Evolutionary conservation across 2,329 filamentous ascomycete species (phyloP).

Genomic region (Davidsoniella australis): DNA sequence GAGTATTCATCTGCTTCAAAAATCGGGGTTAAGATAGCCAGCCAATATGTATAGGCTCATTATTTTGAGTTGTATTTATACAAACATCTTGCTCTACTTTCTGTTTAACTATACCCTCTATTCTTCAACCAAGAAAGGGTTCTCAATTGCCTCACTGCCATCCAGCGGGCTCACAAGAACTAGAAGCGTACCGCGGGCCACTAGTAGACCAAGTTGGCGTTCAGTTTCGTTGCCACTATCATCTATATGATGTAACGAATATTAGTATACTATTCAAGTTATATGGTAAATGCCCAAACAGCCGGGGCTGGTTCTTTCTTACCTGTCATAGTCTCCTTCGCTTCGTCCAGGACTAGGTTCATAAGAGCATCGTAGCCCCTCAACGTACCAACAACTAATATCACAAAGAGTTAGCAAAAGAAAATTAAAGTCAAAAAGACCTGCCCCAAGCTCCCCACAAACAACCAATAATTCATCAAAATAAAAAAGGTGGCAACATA

Average conservation of each 20-base stretch:
- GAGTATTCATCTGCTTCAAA: no score
- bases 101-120: not conserved
- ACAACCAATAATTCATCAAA: not conserved
- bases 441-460: not conserved
- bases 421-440: no score
- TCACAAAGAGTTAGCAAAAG: constrained; percentile 7
- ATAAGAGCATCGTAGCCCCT: constrained; percentile 96
- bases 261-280: not conserved
- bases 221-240: constrained; percentile 80
- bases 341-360: constrained; percentile 93
- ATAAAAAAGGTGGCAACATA: constrained; percentile 22
- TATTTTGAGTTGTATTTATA: no score
- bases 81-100: no score
- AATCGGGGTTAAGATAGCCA: no score
- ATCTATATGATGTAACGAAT: constrained; percentile 34
- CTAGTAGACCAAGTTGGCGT: constrained; percentile 67
- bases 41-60: no score
- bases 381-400: constrained; percentile 62
- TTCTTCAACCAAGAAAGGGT: constrained; percentile 46
- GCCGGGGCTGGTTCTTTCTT: constrained; percentile 12
- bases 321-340: constrained; percentile 82
- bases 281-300: not conserved
- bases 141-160: constrained; percentile 88
- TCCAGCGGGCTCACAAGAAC: constrained; percentile 86
- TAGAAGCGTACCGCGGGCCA: constrained; percentile 79